Base-by-base conservation (phyloP, 176 grass and related monocot genomes). In the Eremochloa ophiuroides region DNA sequence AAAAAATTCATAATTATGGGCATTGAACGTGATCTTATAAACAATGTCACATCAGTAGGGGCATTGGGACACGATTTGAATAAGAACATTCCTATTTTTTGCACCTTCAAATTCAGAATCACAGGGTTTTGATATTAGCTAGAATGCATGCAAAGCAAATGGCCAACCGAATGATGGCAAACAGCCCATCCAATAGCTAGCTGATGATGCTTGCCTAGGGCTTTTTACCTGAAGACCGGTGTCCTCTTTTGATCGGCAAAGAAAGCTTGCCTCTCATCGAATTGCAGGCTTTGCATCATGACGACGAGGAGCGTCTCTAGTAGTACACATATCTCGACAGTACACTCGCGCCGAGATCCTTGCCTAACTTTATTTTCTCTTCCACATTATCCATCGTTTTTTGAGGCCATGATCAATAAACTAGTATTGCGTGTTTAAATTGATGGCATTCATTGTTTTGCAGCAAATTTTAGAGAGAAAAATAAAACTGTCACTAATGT, bases 111-210 rank as follows among this genome's bases (percentile, higher is more conserved):
- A 64, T 66, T 42, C n/a, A n/a, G 25, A 64, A 80, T 55, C 38
- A 22, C 66, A 17, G 30, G 30, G n/a, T n/a, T n/a, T 3, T 35
- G 17, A 79, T 69, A n/a, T n/a, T 34, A 59, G 67, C 74, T 15
- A 43, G 29, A 3, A 48, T 48, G 40, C 79, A 18, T n/a, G n/a
- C n/a, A n/a, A n/a, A n/a, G n/a, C n/a, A 47, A 29, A 87, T 87
- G 78, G 85, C 78, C 71, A 76, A 87, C 71, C 40, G 63, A 82
- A 87, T 87, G 63, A 87, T 87, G 50, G n/a, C 69, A 40, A 40
- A 35, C 31, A 31, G 38, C 10, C 4, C 74, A n/a, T 75, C 61
- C 28, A 68, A 41, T 37, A 10, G 69, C 23, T 46, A 5, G 69
- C 23, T 80, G 27, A 75, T 60, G 60, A 80, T 68, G 60, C 2